A percentile compares a stretch with the other conserved stretches of the same genome.
Conservation (phyloP, 2,329 filamentous ascomycete genomes). For the Aureobasidium sp. region DNA sequence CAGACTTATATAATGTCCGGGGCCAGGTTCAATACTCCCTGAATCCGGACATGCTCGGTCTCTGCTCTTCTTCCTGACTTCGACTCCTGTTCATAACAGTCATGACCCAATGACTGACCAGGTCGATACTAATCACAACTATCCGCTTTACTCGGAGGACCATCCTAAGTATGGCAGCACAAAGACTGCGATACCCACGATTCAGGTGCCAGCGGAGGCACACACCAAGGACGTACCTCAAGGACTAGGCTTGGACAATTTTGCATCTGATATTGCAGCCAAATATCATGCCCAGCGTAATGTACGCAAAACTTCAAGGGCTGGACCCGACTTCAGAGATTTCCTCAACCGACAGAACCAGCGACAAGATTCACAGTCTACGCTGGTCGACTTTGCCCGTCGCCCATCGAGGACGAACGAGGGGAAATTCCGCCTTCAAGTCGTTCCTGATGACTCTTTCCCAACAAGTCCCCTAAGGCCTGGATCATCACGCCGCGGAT, state of each 20-base stretch:
- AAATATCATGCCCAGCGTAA: not conserved
- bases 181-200: not conserved
- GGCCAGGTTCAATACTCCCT: not conserved
- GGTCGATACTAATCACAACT: slow-evolving; percentile 3
- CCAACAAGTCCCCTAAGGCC: not conserved
- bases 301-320: not conserved
- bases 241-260: slow-evolving; percentile 9
- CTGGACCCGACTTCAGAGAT: slow-evolving; percentile 6
- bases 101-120: slow-evolving; percentile 11
- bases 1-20: not conserved
- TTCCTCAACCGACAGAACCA: not conserved
- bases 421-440: not conserved
- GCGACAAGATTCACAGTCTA: slow-evolving; percentile 11
- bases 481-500: not conserved
- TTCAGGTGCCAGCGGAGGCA: slow-evolving; percentile 1
- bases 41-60: not conserved
- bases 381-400: slow-evolving; percentile 6
- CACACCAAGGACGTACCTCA: not conserved
- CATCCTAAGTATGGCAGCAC: slow-evolving; percentile 13
- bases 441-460: not conserved
- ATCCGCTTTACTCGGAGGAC: slow-evolving; percentile 13
- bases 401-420: slow-evolving; percentile 8
- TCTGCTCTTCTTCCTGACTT: not conserved
- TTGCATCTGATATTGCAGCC: slow-evolving; percentile 1
- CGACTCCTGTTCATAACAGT: not conserved